A percentile compares a stretch with the other conserved stretches of the same genome.
phyloP scores from a whole-genome alignment of 192 early-diverging fungal species.

The Pilobolus umbonatus region DNA sequence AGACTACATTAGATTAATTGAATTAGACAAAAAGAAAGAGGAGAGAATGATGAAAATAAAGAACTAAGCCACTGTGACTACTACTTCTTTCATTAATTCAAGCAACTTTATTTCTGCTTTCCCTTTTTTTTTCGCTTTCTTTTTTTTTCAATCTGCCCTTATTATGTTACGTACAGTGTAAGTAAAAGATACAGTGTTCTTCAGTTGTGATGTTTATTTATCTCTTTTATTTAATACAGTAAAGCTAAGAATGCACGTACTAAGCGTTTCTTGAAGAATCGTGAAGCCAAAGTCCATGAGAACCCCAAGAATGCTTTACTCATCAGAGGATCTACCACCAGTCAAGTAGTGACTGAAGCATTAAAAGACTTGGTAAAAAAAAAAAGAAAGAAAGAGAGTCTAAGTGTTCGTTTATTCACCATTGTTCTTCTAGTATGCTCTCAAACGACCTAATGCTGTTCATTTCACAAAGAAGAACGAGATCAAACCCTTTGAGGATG shows the following conservation, averaged over 20 bases:
- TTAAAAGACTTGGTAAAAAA: constrained; percentile 81
- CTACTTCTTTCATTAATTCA: background rate
- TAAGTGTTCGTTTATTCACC: background rate
- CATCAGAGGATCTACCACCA: constrained; percentile 81
- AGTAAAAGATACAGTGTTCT: constrained; percentile 1
- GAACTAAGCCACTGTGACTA: background rate
- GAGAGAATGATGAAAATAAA: background rate
- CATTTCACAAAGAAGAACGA: constrained; percentile 94
- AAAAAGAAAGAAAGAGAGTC: too few relatives aligned
- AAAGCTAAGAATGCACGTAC: constrained; percentile 88
- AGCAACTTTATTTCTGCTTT: background rate
- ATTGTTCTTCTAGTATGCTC: constrained; percentile 52
- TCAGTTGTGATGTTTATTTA: background rate
- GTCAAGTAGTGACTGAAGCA: constrained; percentile 75
- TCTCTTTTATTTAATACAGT: constrained; percentile 28
- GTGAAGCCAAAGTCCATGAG: constrained; percentile 88
- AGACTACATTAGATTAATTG: constrained; percentile 6
- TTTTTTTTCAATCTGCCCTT: background rate
- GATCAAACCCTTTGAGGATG: constrained; percentile 95
- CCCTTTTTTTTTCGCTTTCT: background rate
- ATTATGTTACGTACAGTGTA: constrained; percentile 35
- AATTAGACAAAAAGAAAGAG: background rate
- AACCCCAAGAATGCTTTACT: constrained; percentile 89
- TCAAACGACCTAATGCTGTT: constrained; percentile 87
- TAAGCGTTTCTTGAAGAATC: constrained; percentile 79